These are phyloP conservation scores for Anthostomella pinea DNA, from an alignment of 2,329 filamentous ascomycete genomes.

Conservation along the genomic window DNA sequence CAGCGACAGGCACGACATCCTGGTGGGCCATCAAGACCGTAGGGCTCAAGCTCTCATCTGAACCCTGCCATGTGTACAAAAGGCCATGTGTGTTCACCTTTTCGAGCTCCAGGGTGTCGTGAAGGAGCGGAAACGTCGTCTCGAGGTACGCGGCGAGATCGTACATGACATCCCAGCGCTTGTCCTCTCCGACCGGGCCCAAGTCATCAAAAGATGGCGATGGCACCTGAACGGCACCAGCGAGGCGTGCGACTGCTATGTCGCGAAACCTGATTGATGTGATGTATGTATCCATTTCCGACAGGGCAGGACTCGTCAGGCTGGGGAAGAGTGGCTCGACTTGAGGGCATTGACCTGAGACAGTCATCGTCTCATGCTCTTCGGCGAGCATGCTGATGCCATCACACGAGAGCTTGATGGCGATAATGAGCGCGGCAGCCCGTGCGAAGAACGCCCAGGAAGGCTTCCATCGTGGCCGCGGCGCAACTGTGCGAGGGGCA, in stretches of 20 bases:
- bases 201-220: slow-evolving; percentile 56
- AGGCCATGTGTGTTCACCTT: slow-evolving; percentile 59
- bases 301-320: slow-evolving; percentile 24
- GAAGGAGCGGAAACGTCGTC: slow-evolving; percentile 50
- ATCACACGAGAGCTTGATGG: slow-evolving; percentile 15
- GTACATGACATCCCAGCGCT: slow-evolving; percentile 57
- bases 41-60: slow-evolving; percentile 48
- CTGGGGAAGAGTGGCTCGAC: slow-evolving; percentile 32
- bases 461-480: slow-evolving; percentile 5
- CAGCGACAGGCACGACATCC: slow-evolving; percentile 59
- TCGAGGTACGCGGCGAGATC: slow-evolving; percentile 50
- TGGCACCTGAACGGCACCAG: slow-evolving; percentile 50
- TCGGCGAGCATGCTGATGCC: slow-evolving; percentile 9
- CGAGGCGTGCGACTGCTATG: slow-evolving; percentile 34
- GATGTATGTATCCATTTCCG: slow-evolving; percentile 32
- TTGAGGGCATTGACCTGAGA: slow-evolving; percentile 32
- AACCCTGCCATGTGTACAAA: slow-evolving; percentile 56
- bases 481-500: slow-evolving; percentile 1
- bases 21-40: slow-evolving; percentile 61
- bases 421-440: slow-evolving; percentile 3
- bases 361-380: slow-evolving; percentile 1
- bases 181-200: slow-evolving; percentile 51
- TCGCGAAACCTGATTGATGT: slow-evolving; percentile 32
- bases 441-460: slow-evolving; percentile 3
- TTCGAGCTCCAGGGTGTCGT: slow-evolving; percentile 45